These are phyloP conservation scores for Fragaria iinumae DNA, from an alignment of 306 rosid species.

Conservation along the genomic window DNA sequence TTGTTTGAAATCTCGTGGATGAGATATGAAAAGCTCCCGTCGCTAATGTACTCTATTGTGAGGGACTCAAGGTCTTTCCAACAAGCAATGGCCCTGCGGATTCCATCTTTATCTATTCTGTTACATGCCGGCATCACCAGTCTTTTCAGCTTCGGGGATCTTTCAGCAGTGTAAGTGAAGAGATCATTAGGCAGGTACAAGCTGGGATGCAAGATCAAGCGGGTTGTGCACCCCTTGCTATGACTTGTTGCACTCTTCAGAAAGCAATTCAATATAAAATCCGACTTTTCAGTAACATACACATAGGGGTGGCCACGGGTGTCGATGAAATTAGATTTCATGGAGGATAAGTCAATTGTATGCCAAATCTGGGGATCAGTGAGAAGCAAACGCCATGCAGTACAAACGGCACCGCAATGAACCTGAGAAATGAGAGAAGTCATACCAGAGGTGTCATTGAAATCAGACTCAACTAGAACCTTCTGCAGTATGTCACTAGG, in stretches of 20 bases:
- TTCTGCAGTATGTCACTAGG: neutral
- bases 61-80: constrained; percentile 71
- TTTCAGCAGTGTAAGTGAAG: constrained; percentile 74
- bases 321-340: neutral
- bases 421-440: neutral
- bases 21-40: neutral
- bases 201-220: constrained; percentile 37
- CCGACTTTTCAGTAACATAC: neutral
- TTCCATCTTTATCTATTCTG: constrained; percentile 56
- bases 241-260: neutral
- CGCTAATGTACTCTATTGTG: constrained; percentile 42
- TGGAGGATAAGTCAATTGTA: neutral
- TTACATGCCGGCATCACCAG: constrained; percentile 79
- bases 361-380: neutral
- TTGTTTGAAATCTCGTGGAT: constrained; percentile 49
- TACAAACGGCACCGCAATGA: neutral
- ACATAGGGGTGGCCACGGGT: neutral
- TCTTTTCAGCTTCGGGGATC: constrained; percentile 55
- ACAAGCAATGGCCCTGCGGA: constrained; percentile 54
- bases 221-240: neutral
- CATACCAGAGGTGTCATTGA: neutral
- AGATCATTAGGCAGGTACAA: constrained; percentile 54
- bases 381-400: neutral
- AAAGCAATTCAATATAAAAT: neutral
- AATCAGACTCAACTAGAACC: neutral